Evolutionary conservation across 108 stramenopile species (phyloP).

Genomic region (Nitzschia palea): DNA sequence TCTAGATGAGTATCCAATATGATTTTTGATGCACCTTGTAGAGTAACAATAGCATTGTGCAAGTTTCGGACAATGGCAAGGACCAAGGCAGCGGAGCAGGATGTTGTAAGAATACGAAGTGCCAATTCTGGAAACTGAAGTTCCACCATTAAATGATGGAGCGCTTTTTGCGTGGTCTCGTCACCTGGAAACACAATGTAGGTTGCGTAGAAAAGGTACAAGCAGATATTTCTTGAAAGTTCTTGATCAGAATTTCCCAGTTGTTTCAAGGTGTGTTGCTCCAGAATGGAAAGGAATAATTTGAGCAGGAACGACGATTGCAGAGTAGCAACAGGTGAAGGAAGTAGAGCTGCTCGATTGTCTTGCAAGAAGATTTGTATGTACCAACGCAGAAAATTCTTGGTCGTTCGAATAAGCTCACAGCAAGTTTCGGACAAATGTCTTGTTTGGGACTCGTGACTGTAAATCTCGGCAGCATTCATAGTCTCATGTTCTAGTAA

Average conservation of each 20-base stretch:
- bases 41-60: constrained; percentile 55
- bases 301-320: constrained; percentile 3
- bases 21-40: constrained; percentile 39
- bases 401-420: constrained; percentile 22
- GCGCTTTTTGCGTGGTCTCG: constrained; percentile 26
- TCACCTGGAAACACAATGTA: constrained; percentile 49
- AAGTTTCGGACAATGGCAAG: constrained; percentile 60
- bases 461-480: neutral
- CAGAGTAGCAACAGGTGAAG: constrained; percentile 2
- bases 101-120: constrained; percentile 24
- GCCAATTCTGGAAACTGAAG: constrained; percentile 32
- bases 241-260: constrained; percentile 11
- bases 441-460: neutral
- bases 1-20: constrained; percentile 30
- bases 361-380: constrained; percentile 33
- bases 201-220: constrained; percentile 64
- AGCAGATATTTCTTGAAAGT: constrained; percentile 55
- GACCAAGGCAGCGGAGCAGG: constrained; percentile 35
- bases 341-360: neutral
- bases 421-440: neutral
- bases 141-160: constrained; percentile 44
- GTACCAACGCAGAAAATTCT: constrained; percentile 44
- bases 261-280: constrained; percentile 1
- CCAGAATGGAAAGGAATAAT: constrained; percentile 23
- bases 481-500: neutral